Percentiles rank a stretch among this genome's conserved stretches.
Evolutionary conservation across 1,139 yeast species (phyloP).

Genomic region (Candida frijolesensis): DNA sequence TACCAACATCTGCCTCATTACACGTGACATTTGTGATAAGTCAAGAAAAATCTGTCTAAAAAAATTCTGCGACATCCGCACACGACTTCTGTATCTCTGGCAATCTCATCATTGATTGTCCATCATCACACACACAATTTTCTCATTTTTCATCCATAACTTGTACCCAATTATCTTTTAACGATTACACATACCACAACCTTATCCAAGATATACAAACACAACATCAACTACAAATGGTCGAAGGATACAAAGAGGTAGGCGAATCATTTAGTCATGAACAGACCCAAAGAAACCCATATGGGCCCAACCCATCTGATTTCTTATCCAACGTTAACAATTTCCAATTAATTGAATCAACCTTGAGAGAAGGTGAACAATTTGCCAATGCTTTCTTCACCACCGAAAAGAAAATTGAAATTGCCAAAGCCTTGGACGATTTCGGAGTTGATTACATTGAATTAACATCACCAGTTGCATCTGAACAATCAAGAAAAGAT

Average conservation of each 20-base stretch:
- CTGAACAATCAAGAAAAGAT: conserved; percentile 89
- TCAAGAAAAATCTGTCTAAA: background rate
- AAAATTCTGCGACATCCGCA: background rate
- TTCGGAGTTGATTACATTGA: conserved; percentile 98
- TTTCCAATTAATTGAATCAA: conserved; percentile 92
- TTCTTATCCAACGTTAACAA: conserved; percentile 84
- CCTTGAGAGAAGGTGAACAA: conserved; percentile 97
- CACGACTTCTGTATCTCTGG: background rate
- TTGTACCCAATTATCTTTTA: background rate
- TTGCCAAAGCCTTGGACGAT: conserved; percentile 95
- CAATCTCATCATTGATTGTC: background rate
- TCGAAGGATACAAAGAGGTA: conserved; percentile 12
- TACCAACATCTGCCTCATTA: too few species aligned
- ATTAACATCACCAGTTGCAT: conserved; percentile 95
- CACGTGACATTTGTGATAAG: background rate
- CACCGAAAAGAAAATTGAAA: conserved; percentile 95
- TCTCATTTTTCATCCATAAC: background rate
- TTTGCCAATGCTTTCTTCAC: conserved; percentile 96
- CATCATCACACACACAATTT: background rate
- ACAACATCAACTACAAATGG: background rate
- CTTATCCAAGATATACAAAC: background rate
- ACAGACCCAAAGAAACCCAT: conserved; percentile 57
- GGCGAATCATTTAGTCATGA: conserved; percentile 11
- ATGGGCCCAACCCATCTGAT: conserved; percentile 95
- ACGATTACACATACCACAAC: too few species aligned